These are phyloP conservation scores for Ustilago loliicola DNA, from an alignment of 1,284 basidiomycete genomes.

Conservation along the genomic window DNA sequence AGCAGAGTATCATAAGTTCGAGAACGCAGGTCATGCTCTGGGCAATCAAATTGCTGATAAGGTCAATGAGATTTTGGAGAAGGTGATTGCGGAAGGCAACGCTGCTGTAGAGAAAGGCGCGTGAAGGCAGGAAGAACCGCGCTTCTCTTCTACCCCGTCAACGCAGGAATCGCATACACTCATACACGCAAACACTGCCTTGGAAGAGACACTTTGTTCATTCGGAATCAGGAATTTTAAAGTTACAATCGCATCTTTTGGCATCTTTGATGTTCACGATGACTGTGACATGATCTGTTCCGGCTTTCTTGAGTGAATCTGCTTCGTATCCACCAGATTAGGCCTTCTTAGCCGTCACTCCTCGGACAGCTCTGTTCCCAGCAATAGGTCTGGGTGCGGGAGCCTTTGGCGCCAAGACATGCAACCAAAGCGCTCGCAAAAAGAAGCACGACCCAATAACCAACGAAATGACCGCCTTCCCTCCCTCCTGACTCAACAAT, in stretches of 20 bases:
- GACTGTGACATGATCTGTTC: neutral
- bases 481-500: constrained; percentile 41
- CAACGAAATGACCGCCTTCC: constrained; percentile 53
- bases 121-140: neutral
- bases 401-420: constrained; percentile 24
- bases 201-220: neutral
- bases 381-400: constrained; percentile 22
- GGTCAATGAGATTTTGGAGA: constrained; percentile 53
- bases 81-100: constrained; percentile 26
- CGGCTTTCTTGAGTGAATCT: neutral
- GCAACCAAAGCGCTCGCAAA: constrained; percentile 44
- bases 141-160: neutral
- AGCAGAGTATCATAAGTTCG: constrained; percentile 79
- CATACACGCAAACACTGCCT: constrained; percentile 2
- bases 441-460: constrained; percentile 58
- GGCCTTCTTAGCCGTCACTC: constrained; percentile 22
- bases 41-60: constrained; percentile 73
- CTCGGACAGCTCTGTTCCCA: constrained; percentile 25
- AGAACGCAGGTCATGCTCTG: constrained; percentile 79
- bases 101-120: constrained; percentile 9
- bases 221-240: neutral
- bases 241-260: constrained; percentile 2
- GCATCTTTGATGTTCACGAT: neutral
- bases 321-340: neutral
- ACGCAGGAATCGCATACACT: constrained; percentile 3